These are phyloP conservation scores for Naganishia sp. DNA, from an alignment of 1,284 basidiomycete genomes.

Conservation along the genomic window DNA sequence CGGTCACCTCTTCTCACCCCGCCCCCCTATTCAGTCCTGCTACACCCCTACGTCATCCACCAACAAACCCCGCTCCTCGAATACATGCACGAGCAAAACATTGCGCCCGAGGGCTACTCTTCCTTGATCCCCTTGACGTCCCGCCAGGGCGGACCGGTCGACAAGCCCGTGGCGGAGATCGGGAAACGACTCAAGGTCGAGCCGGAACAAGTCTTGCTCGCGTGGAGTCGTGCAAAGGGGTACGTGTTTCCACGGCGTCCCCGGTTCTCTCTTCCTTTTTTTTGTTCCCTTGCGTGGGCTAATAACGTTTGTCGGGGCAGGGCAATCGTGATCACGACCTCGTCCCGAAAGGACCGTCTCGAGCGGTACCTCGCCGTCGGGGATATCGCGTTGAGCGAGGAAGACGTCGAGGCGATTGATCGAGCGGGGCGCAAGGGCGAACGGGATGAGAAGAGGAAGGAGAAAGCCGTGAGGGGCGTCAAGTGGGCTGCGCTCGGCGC, in stretches of 20 bases:
- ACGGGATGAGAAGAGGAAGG: constrained; percentile 32
- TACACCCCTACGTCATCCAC: constrained; percentile 70
- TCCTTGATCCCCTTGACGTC: constrained; percentile 65
- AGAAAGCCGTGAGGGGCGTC: background rate
- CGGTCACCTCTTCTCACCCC: background rate
- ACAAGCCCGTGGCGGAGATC: constrained; percentile 63
- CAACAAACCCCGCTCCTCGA: constrained; percentile 62
- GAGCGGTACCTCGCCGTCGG: constrained; percentile 67
- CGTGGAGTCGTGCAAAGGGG: constrained; percentile 49
- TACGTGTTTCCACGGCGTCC: constrained; percentile 30
- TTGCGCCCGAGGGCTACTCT: constrained; percentile 71
- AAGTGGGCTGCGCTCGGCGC: constrained; percentile 5
- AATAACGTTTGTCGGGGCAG: constrained; percentile 20
- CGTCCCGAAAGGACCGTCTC: constrained; percentile 64
- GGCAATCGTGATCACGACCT: constrained; percentile 63
- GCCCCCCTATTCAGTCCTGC: constrained; percentile 57
- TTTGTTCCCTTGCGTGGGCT: too few species aligned
- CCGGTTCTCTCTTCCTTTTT: background rate
- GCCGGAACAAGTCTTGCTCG: constrained; percentile 67
- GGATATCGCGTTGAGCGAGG: constrained; percentile 49
- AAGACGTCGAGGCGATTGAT: constrained; percentile 52
- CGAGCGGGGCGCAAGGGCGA: constrained; percentile 46
- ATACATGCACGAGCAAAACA: constrained; percentile 61
- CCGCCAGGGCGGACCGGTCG: constrained; percentile 66
- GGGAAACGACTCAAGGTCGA: constrained; percentile 62